phyloP scores from a whole-genome alignment of 1,284 basidiomycete genomes.

The Sutorius eximius region DNA sequence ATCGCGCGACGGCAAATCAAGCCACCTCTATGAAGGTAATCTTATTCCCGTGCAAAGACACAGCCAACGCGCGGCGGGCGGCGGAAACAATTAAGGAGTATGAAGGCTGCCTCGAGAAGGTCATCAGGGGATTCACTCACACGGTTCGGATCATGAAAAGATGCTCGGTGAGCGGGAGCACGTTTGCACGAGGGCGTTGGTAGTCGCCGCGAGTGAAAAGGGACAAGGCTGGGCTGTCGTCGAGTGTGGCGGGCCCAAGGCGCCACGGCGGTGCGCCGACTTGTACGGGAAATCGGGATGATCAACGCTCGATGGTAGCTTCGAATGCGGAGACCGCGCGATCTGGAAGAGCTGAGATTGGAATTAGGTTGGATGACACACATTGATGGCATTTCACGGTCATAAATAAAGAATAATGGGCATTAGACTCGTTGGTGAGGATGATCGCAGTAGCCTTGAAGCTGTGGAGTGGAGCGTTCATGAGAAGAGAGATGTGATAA shows the following conservation, averaged over 20 bases:
- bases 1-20: conserved; percentile 27
- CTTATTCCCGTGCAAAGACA: conserved; percentile 23
- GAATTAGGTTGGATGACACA: conserved; percentile 23
- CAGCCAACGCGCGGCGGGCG: conserved; percentile 1
- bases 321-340: conserved; percentile 26
- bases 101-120: conserved; percentile 9
- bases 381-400: conserved; percentile 20
- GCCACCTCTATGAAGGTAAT: conserved; percentile 23
- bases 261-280: conserved; percentile 10
- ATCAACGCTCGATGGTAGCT: conserved; percentile 12
- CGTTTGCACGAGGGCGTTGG: background rate
- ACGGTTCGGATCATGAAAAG: conserved; percentile 25
- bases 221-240: background rate
- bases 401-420: conserved; percentile 18
- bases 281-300: conserved; percentile 25
- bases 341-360: conserved; percentile 24
- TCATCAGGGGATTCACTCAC: conserved; percentile 6
- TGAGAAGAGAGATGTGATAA: conserved; percentile 25
- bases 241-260: background rate
- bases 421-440: conserved; percentile 11
- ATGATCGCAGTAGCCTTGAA: conserved; percentile 5
- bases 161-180: background rate
- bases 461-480: conserved; percentile 20
- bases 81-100: conserved; percentile 13
- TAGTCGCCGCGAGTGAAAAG: background rate